These are phyloP conservation scores for Plantago elongata DNA, from an alignment of 257 asterid genomes.

Conservation along the genomic window DNA sequence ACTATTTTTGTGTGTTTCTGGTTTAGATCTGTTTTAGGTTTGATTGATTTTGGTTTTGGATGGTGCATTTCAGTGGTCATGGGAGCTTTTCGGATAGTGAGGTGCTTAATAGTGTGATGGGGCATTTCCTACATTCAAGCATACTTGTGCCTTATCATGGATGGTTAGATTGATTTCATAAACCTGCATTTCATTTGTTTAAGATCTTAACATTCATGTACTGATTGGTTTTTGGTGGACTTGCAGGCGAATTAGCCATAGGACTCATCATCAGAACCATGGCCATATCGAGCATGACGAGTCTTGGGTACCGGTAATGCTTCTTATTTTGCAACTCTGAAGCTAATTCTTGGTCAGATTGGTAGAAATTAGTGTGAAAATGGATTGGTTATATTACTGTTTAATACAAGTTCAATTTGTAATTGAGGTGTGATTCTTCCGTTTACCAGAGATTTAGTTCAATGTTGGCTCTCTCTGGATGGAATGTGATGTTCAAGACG, in stretches of 20 bases:
- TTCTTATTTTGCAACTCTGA: not conserved
- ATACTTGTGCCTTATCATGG: constrained; percentile 65
- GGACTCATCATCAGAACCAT: constrained; percentile 72
- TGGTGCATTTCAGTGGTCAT: constrained; percentile 49
- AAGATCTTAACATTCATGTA: not conserved
- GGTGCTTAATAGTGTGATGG: constrained; percentile 46
- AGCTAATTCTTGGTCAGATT: no score
- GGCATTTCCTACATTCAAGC: constrained; percentile 62
- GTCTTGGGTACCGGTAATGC: constrained; percentile 67
- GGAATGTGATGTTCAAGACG: no score
- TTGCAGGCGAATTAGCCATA: constrained; percentile 62
- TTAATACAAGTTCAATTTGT: no score
- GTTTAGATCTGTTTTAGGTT: not conserved
- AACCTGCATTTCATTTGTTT: not conserved
- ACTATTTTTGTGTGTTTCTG: not conserved
- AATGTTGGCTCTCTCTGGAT: no score
- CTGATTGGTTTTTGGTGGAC: not conserved
- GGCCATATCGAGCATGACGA: constrained; percentile 69
- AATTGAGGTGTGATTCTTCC: no score
- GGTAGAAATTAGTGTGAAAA: no score
- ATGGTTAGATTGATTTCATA: constrained; percentile 25
- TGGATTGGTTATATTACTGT: no score
- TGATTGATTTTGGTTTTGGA: not conserved
- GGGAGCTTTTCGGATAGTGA: constrained; percentile 58
- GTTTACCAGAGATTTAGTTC: no score